Evolutionary conservation across 768 basidiomycete species (phyloP).

Genomic region (Russula abietina): DNA sequence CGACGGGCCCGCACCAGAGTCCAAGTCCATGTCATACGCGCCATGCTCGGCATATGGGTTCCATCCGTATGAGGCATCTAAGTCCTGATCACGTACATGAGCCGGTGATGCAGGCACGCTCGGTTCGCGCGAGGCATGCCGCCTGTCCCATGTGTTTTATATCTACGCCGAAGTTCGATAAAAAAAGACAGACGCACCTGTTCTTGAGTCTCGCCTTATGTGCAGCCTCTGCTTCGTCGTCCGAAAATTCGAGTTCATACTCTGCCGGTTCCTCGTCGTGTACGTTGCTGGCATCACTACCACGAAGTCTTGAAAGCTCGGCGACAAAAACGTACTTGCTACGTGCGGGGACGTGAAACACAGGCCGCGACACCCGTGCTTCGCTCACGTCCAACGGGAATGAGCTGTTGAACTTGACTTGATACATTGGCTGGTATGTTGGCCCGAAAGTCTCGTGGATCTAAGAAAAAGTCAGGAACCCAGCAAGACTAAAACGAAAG

Average conservation of each 20-base stretch:
- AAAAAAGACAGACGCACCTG: constrained; percentile 39
- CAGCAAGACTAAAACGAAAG: constrained; percentile 5
- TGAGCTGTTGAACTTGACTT: constrained; percentile 67
- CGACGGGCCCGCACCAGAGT: constrained; percentile 48
- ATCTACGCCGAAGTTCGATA: neutral
- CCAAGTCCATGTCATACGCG: constrained; percentile 53
- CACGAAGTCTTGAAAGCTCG: constrained; percentile 63
- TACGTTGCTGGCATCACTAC: constrained; percentile 91
- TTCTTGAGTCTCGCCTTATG: constrained; percentile 57
- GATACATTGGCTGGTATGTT: constrained; percentile 83
- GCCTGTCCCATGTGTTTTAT: constrained; percentile 34
- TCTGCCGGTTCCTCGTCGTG: constrained; percentile 92
- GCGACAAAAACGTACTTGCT: constrained; percentile 82
- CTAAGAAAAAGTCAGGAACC: constrained; percentile 37
- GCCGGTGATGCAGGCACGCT: constrained; percentile 45
- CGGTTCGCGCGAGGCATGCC: constrained; percentile 44
- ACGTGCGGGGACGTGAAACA: constrained; percentile 76
- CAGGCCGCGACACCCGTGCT: constrained; percentile 50
- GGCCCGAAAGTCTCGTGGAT: constrained; percentile 96
- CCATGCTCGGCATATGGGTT: constrained; percentile 64
- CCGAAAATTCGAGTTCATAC: constrained; percentile 89
- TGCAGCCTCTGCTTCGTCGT: constrained; percentile 85
- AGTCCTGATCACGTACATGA: constrained; percentile 49
- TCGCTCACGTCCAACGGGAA: constrained; percentile 57
- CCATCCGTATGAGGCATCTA: constrained; percentile 43